These are phyloP conservation scores for Alternaria sp. DNA, from an alignment of 2,329 filamentous ascomycete genomes.

Conservation along the genomic window DNA sequence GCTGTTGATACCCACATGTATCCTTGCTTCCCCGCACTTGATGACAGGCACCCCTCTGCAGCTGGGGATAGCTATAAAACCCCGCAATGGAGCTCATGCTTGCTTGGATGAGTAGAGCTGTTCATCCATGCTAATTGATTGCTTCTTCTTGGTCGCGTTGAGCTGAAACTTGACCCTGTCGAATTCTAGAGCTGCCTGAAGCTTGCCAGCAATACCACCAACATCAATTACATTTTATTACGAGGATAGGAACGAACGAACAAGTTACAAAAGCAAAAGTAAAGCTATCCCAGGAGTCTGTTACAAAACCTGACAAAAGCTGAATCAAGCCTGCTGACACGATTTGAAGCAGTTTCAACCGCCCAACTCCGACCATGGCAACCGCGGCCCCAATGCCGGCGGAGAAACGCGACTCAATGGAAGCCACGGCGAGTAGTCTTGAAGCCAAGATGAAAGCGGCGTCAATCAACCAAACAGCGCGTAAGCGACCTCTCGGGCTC, in stretches of 20 bases:
- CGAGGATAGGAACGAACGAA: background rate
- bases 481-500: slow-evolving; percentile 38
- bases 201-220: background rate
- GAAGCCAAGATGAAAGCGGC: slow-evolving; percentile 27
- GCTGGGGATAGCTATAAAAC: slow-evolving; percentile 37
- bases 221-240: background rate
- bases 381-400: background rate
- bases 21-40: slow-evolving; percentile 43
- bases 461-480: slow-evolving; percentile 7
- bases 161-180: background rate
- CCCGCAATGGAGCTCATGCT: slow-evolving; percentile 21
- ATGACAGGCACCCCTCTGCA: slow-evolving; percentile 17
- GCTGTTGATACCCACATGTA: slow-evolving; percentile 29
- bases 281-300: background rate
- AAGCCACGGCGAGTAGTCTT: slow-evolving; percentile 30
- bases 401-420: slow-evolving; percentile 46
- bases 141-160: background rate
- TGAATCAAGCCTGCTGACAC: background rate
- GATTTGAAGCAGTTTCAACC: background rate
- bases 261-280: background rate
- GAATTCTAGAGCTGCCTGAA: background rate
- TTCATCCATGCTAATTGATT: background rate
- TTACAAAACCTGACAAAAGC: rapidly evolving
- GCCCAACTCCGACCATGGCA: slow-evolving; percentile 4
- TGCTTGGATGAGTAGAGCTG: background rate